Evolutionary conservation across 352 stramenopile genomes (phyloP), one percentile per base, ranked within the genome.

Genomic region (Halophytophthora batemanensis): DNA sequence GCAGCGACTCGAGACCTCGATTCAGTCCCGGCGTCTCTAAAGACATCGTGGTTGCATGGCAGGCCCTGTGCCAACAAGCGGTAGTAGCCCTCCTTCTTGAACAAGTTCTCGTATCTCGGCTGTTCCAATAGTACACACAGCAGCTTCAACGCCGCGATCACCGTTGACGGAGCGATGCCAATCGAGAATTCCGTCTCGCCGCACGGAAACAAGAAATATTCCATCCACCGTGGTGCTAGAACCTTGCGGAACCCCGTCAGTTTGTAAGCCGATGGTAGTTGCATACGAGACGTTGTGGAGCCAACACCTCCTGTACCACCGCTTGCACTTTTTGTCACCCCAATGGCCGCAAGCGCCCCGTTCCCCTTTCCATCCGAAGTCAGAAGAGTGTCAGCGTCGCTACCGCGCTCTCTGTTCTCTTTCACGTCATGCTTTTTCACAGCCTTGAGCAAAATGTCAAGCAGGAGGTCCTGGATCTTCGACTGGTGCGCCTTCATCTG

Each of bases 381-480:
- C 17, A 51, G 42, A 15, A 49, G 18, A 25, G 11, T 45, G 19
- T 64, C 45, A 21, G 19, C 58, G 1, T 61, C 40, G 22, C 85
- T 66, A 29, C 71, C 64, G 38, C 63, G 45, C 17, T 87, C 71
- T 38, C 75, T 83, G 37, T 46, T 74, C 54, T 84, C 73, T 53
- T 90, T 90, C 23, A 88, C 25, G 43, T 90, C 80, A 25, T 82
- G 67, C 23, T 90, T 90, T 47, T 86, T 75, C 5, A 87, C 77
- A 1, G 77, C 80, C 45, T 86, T 87, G 18, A 74, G 42, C 15
- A 90, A 45, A 23, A 84, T 74, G 44, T 86, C 72, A 4, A 90
- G 47, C 12, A 90, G 53, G 28, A 90, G 55, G 29, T 85, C 69
- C 42, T 87, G 77, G 7, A 82, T 59, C 35, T 73, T 72, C 12